Evolutionary conservation across 805 yeast genomes (phyloP).

Genomic region (Candida lessepsii): DNA sequence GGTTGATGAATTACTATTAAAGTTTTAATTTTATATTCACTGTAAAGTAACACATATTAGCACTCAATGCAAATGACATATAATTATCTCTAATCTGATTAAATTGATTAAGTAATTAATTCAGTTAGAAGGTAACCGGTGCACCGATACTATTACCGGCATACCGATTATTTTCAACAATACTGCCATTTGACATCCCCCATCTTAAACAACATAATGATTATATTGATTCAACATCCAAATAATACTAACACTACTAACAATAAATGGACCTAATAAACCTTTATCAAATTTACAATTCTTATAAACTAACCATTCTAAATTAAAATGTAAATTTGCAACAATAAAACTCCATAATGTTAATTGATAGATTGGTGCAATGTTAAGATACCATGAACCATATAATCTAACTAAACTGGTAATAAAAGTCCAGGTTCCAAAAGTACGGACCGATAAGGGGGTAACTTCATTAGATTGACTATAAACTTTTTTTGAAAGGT

Average conservation of each 20-base stretch:
- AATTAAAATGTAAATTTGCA: slow-evolving; percentile 79
- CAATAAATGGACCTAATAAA: slow-evolving; percentile 79
- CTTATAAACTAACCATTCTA: slow-evolving; percentile 77
- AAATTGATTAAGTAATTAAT: too few relatives aligned
- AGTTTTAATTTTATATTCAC: too few relatives aligned
- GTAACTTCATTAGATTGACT: slow-evolving; percentile 31
- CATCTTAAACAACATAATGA: slow-evolving; percentile 40
- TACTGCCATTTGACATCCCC: too few relatives aligned
- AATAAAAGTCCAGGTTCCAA: slow-evolving; percentile 96
- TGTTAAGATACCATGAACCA: slow-evolving; percentile 75
- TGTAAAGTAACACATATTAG: too few relatives aligned
- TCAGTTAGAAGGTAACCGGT: too few relatives aligned
- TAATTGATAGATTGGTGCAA: slow-evolving; percentile 71
- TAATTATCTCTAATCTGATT: too few relatives aligned
- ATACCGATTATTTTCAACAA: too few relatives aligned
- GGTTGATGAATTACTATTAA: too few relatives aligned
- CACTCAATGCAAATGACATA: too few relatives aligned
- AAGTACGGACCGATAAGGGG: slow-evolving; percentile 84
- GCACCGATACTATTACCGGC: too few relatives aligned
- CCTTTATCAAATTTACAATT: slow-evolving; percentile 88
- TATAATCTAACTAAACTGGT: slow-evolving; percentile 81
- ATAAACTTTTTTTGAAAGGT: slow-evolving; percentile 81
- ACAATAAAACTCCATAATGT: slow-evolving; percentile 77
- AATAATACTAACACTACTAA: slow-evolving; percentile 63
- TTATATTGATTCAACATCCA: slow-evolving; percentile 82